Conservation (phyloP, 106 monocot species). For the Dioscorea zingiberensis region DNA sequence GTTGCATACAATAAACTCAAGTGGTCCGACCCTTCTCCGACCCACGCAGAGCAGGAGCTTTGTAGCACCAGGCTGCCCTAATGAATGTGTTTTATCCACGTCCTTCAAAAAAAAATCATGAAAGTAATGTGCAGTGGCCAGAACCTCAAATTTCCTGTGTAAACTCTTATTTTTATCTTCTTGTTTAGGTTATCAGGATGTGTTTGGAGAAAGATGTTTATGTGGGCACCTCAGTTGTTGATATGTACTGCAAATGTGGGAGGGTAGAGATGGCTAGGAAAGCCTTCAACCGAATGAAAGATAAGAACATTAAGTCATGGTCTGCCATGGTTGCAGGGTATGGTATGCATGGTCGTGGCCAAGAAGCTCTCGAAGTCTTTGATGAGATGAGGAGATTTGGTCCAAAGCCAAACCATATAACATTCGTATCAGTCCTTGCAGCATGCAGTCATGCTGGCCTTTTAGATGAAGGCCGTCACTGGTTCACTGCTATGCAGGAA, state of each 20-base stretch:
- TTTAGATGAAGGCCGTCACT: conserved; percentile 52
- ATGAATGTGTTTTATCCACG: too few species aligned
- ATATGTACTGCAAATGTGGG: conserved; percentile 95
- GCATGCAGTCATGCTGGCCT: conserved; percentile 90
- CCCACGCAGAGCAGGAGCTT: too few species aligned
- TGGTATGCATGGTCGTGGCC: conserved; percentile 68
- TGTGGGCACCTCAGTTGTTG: conserved; percentile 68
- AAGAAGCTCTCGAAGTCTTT: conserved; percentile 72
- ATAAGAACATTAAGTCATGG: conserved; percentile 75
- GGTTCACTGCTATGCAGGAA: conserved; percentile 56
- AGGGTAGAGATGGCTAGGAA: conserved; percentile 59
- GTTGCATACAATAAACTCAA: too few species aligned
- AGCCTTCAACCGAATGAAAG: conserved; percentile 46
- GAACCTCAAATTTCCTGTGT: neutral
- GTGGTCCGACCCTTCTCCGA: too few species aligned
- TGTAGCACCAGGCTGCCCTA: too few species aligned
- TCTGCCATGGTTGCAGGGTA: conserved; percentile 75
- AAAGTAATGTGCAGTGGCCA: too few species aligned
- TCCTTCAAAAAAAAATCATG: too few species aligned
- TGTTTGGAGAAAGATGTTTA: conserved; percentile 68
- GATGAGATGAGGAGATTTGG: conserved; percentile 45
- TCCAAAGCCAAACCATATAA: conserved; percentile 63
- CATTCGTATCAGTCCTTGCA: conserved; percentile 71
- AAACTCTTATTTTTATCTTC: neutral
- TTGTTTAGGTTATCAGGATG: conserved; percentile 58